A percentile compares a stretch with the other conserved stretches of the same genome.
phyloP scores from a whole-genome alignment of 2,329 filamentous ascomycete species.

The Ascochyta viciae-villosae region DNA sequence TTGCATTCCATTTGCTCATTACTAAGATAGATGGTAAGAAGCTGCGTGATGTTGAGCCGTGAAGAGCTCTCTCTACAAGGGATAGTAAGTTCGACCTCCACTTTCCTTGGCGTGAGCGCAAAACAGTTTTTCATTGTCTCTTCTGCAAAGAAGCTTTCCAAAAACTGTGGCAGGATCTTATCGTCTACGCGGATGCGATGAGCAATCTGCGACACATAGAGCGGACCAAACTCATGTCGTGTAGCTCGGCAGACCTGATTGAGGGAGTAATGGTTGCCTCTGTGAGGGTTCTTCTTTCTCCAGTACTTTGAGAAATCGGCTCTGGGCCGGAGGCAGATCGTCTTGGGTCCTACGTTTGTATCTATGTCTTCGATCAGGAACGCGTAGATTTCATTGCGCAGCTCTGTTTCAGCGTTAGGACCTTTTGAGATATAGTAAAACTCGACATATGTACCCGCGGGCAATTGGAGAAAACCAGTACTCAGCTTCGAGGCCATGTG shows the following conservation, averaged over 20 bases:
- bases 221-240: constrained; percentile 6
- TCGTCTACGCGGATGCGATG: constrained; percentile 9
- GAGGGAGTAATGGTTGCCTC: constrained; percentile 4
- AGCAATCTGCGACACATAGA: constrained; percentile 5
- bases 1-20: constrained; percentile 6
- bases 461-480: constrained; percentile 2
- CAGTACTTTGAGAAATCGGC: constrained; percentile 9
- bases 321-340: constrained; percentile 2
- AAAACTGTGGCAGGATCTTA: not conserved
- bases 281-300: constrained; percentile 6
- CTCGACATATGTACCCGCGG: not conserved
- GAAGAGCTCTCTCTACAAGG: not conserved
- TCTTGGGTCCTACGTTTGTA: constrained; percentile 14
- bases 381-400: constrained; percentile 9
- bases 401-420: constrained; percentile 1
- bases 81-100: constrained; percentile 9
- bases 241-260: constrained; percentile 12
- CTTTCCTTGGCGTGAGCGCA: not conserved
- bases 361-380: constrained; percentile 11
- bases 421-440: not conserved
- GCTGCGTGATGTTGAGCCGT: not conserved
- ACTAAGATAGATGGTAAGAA: constrained; percentile 1
- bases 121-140: not conserved
- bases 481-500: not conserved
- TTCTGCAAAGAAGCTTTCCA: not conserved